Percentiles rank a stretch among this genome's conserved stretches.
Evolutionary conservation across 1,284 basidiomycete species (phyloP).

Genomic region (Irpex rosettiformis): DNA sequence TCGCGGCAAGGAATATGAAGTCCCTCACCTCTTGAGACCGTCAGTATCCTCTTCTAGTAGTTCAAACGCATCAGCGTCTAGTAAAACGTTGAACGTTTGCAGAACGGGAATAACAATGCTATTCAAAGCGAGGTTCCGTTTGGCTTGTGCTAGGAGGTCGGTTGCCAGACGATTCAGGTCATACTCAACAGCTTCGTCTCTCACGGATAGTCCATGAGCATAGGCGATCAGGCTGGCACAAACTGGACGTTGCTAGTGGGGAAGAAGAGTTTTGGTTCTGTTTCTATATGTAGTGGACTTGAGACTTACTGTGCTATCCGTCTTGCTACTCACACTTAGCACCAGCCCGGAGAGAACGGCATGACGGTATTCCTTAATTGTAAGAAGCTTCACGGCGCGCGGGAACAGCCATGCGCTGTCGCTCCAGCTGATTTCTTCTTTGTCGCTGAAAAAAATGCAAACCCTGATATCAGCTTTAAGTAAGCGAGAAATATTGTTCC

Average conservation of each 20-base stretch:
- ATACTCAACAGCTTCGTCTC: conserved; percentile 32
- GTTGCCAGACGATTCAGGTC: conserved; percentile 45
- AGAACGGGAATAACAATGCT: conserved; percentile 73
- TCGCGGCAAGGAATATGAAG: conserved; percentile 9
- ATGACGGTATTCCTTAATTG: conserved; percentile 55
- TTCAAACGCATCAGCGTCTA: conserved; percentile 60
- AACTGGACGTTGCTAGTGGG: conserved; percentile 62
- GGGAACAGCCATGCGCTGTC: conserved; percentile 72
- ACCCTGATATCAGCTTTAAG: neutral
- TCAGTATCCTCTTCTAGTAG: conserved; percentile 39
- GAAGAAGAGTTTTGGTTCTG: conserved; percentile 7
- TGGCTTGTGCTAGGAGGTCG: conserved; percentile 54
- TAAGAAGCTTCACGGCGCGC: conserved; percentile 65
- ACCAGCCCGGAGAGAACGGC: conserved; percentile 72
- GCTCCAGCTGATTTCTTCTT: conserved; percentile 53
- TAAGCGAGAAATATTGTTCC: neutral
- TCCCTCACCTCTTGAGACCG: conserved; percentile 47
- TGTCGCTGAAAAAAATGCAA: conserved; percentile 21
- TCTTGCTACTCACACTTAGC: conserved; percentile 75
- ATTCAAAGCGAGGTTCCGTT: conserved; percentile 59
- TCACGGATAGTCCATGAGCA: conserved; percentile 46
- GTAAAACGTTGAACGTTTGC: conserved; percentile 68
- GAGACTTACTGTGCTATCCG: conserved; percentile 71
- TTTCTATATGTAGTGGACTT: conserved; percentile 2
- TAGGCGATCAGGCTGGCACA: conserved; percentile 60